A percentile compares a stretch with the other conserved stretches of the same genome.
phyloP scores from a whole-genome alignment of 306 rosid genomes.

The Malus fusca region DNA sequence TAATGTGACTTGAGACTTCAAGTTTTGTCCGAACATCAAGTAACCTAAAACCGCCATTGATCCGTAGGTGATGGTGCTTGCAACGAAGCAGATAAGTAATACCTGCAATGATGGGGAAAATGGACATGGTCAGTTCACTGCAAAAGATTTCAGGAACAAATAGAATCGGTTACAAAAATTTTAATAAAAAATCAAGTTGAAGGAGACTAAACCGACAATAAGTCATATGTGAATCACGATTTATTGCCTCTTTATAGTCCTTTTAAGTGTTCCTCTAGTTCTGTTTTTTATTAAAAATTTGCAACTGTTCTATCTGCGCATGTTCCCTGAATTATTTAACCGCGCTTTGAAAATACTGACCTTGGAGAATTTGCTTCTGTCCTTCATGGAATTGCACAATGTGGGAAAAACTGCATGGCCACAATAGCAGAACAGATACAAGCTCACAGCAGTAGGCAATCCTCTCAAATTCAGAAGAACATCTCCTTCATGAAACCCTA shows the following conservation, averaged over 20 bases:
- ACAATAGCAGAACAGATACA: conserved; percentile 48
- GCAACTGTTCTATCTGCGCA: not conserved
- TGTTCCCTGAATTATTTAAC: not conserved
- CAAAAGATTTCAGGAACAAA: not conserved
- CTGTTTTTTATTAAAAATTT: too few relatives aligned
- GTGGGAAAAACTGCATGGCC: conserved; percentile 70
- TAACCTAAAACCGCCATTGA: conserved; percentile 52
- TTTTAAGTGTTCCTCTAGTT: too few relatives aligned
- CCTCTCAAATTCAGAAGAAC: conserved; percentile 21
- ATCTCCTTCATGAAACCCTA: conserved; percentile 42
- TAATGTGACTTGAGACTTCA: conserved; percentile 53
- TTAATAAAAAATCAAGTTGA: too few relatives aligned
- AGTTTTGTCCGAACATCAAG: conserved; percentile 44
- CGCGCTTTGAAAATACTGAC: conserved; percentile 11
- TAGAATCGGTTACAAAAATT: not conserved
- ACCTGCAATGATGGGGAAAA: conserved; percentile 32
- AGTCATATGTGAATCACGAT: not conserved
- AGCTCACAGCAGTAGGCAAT: conserved; percentile 42
- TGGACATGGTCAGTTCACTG: not conserved
- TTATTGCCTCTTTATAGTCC: not conserved
- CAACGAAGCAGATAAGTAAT: conserved; percentile 42
- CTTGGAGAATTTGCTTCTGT: conserved; percentile 51
- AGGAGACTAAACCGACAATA: not conserved
- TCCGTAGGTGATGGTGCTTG: conserved; percentile 48
- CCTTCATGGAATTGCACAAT: conserved; percentile 48